phyloP scores from a whole-genome alignment of 306 rosid genomes.

The Mimosa pudica region DNA sequence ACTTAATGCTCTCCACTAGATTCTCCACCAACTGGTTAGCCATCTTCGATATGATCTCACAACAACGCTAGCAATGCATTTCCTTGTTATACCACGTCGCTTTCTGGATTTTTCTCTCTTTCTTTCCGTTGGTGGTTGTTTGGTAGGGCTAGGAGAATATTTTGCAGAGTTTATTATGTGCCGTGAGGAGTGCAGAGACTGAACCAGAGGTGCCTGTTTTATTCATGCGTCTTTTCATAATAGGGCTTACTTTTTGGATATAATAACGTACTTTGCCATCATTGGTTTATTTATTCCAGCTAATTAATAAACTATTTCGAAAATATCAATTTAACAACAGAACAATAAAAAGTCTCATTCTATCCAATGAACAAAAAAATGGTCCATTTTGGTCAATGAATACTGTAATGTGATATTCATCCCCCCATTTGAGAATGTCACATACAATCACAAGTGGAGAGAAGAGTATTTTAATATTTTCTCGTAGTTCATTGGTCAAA shows the following conservation, averaged over 20 bases:
- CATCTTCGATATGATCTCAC: constrained; percentile 34
- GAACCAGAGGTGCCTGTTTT: background rate
- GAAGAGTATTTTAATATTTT: too few relatives aligned
- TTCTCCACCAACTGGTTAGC: constrained; percentile 68
- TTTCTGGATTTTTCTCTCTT: background rate
- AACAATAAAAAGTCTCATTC: too few relatives aligned
- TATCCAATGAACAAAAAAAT: too few relatives aligned
- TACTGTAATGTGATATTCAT: too few relatives aligned
- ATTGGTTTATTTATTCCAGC: too few relatives aligned
- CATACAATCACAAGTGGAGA: too few relatives aligned
- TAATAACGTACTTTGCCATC: constrained; percentile 35
- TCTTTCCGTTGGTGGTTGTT: background rate
- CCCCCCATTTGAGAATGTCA: too few relatives aligned
- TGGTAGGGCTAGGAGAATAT: too few relatives aligned
- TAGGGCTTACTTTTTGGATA: background rate
- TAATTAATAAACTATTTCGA: too few relatives aligned
- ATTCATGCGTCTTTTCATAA: background rate
- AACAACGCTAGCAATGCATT: background rate
- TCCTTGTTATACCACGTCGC: background rate
- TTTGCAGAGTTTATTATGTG: background rate
- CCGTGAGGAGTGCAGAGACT: background rate
- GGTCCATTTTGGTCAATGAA: too few relatives aligned
- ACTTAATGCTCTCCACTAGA: constrained; percentile 77
- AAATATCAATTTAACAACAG: too few relatives aligned
- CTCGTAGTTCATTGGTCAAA: too few relatives aligned